Conservation (phyloP, 2,329 filamentous ascomycete genomes). For the Monosporascus sp. region DNA sequence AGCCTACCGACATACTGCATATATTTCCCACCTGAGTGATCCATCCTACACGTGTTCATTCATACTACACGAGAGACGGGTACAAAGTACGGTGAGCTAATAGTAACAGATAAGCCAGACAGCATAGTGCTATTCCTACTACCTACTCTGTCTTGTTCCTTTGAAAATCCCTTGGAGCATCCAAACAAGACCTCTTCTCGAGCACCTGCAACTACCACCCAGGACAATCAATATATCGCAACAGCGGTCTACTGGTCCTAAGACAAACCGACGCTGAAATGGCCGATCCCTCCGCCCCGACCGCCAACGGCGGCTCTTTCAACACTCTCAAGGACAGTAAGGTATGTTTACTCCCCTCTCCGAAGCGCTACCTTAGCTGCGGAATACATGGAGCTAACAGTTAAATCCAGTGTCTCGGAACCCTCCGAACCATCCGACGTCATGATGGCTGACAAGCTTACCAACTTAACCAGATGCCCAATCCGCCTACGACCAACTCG, state of each 20-base stretch:
- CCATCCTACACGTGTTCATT: not conserved
- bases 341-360: conserved; percentile 32
- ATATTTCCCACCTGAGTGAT: not conserved
- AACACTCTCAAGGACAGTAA: conserved; percentile 48
- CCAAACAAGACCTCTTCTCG: no score
- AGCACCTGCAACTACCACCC: not conserved
- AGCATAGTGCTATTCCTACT: no score
- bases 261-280: conserved; percentile 21
- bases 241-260: no score
- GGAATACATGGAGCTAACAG: conserved; percentile 25
- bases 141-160: no score
- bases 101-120: no score
- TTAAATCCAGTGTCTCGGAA: conserved; percentile 27
- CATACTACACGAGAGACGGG: no score
- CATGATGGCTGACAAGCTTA: conserved; percentile 26
- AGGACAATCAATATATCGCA: no score
- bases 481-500: conserved; percentile 41
- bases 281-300: conserved; percentile 34
- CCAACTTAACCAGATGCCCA: conserved; percentile 35
- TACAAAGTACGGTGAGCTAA: no score
- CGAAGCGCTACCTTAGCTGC: conserved; percentile 2
- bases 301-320: conserved; percentile 42
- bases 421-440: conserved; percentile 10
- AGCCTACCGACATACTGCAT: not conserved
- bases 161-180: no score